These are phyloP conservation scores for Colletotrichum sansevieriae DNA, from an alignment of 2,329 filamentous ascomycete species.

Conservation along the genomic window DNA sequence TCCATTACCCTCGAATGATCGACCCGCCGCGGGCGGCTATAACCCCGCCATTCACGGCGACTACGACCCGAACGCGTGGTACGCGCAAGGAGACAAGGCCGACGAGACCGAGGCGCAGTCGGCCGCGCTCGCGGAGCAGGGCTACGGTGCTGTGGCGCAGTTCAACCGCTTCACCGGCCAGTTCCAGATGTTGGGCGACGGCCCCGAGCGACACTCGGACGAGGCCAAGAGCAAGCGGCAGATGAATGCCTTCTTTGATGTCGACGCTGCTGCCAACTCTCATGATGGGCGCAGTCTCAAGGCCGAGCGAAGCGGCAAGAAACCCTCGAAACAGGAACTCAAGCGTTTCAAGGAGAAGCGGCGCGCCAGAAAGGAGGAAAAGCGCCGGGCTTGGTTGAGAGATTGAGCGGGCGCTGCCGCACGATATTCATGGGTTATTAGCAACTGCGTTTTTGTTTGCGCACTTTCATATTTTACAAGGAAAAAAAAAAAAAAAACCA, in stretches of 20 bases:
- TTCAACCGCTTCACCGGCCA: constrained; percentile 94
- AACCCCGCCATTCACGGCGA: constrained; percentile 96
- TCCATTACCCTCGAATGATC: constrained; percentile 52
- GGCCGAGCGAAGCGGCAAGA: constrained; percentile 89
- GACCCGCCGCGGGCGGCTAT: constrained; percentile 77
- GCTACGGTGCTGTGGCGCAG: constrained; percentile 69
- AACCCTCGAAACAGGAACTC: constrained; percentile 85
- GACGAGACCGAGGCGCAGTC: constrained; percentile 52
- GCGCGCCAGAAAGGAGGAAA: constrained; percentile 91
- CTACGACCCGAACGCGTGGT: constrained; percentile 96
- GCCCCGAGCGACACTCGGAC: constrained; percentile 83
- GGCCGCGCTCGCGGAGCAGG: constrained; percentile 65
- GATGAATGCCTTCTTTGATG: constrained; percentile 95
- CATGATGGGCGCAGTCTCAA: constrained; percentile 93
- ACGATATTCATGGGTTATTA: background rate
- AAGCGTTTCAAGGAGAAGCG: constrained; percentile 94
- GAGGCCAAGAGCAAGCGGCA: constrained; percentile 89
- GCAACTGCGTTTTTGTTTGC: constrained; percentile 4
- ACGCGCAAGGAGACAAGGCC: constrained; percentile 74
- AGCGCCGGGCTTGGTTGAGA: constrained; percentile 88
- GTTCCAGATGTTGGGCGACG: constrained; percentile 78
- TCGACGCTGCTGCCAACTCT: constrained; percentile 90
- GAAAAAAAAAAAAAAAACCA: background rate
- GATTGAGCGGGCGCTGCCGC: constrained; percentile 67
- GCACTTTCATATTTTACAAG: background rate